These are phyloP conservation scores for Kodamaea suecica DNA, from an alignment of 1,139 yeast genomes.

Conservation along the genomic window DNA sequence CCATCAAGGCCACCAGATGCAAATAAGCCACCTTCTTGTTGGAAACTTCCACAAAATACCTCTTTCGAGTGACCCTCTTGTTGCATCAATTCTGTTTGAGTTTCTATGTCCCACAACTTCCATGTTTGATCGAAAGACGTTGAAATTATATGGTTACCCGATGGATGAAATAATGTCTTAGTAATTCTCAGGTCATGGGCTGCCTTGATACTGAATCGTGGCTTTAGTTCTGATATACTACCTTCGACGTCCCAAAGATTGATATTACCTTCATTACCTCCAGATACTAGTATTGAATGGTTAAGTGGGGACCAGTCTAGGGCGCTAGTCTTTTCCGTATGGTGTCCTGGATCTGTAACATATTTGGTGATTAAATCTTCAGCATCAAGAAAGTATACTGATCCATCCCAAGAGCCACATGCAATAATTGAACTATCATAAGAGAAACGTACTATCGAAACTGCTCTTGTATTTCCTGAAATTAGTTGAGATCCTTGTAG, in stretches of 20 bases:
- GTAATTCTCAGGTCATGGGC: constrained; percentile 61
- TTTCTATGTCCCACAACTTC: constrained; percentile 78
- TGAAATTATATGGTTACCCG: constrained; percentile 52
- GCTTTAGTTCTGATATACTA: constrained; percentile 12
- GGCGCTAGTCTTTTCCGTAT: constrained; percentile 66
- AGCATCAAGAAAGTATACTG: constrained; percentile 47
- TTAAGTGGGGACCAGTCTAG: constrained; percentile 53
- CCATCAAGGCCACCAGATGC: constrained; percentile 84
- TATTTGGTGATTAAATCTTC: constrained; percentile 32
- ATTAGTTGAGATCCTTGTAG: constrained; percentile 70
- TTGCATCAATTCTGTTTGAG: constrained; percentile 26
- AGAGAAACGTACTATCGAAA: constrained; percentile 57
- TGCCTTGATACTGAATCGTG: constrained; percentile 18
- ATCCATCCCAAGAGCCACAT: constrained; percentile 86
- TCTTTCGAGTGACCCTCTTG: constrained; percentile 91
- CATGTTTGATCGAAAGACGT: constrained; percentile 88
- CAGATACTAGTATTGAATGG: constrained; percentile 38
- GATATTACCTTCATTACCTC: constrained; percentile 66
- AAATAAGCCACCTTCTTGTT: constrained; percentile 73
- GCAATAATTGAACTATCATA: constrained; percentile 40
- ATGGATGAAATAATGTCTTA: constrained; percentile 65
- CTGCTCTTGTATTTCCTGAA: constrained; percentile 56
- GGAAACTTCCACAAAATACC: constrained; percentile 61
- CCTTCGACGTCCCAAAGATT: constrained; percentile 40
- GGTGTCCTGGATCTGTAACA: constrained; percentile 27